Conservation (phyloP, 176 grass and related monocot species). For the Lolium multiflorum region DNA sequence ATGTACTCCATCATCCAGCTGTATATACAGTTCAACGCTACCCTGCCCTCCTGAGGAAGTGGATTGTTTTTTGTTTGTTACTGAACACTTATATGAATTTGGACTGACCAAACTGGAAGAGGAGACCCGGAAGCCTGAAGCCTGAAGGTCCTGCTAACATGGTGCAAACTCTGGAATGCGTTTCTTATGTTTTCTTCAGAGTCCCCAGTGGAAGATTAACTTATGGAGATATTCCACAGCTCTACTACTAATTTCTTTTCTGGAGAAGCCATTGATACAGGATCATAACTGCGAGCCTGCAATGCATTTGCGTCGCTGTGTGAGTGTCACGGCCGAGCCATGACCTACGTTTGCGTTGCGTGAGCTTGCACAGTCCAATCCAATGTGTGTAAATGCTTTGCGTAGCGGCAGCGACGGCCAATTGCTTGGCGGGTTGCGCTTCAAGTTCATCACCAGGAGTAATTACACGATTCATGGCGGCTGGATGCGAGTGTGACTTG, state of each 20-base stretch:
- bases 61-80: not conserved
- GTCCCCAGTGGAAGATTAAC: not conserved
- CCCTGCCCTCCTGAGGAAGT: not conserved
- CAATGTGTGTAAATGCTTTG: constrained; percentile 1
- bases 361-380: constrained; percentile 24
- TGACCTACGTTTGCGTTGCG: constrained; percentile 16
- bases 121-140: not conserved
- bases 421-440: constrained; percentile 14
- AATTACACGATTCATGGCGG: constrained; percentile 7
- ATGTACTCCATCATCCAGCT: not conserved
- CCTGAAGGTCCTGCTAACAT: not conserved
- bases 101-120: not conserved
- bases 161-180: constrained; percentile 4
- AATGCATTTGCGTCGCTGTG: constrained; percentile 20
- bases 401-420: not conserved
- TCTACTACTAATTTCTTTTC: not conserved
- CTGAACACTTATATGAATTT: not conserved
- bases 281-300: not conserved
- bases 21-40: not conserved
- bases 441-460: not conserved
- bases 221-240: not conserved
- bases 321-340: constrained; percentile 42
- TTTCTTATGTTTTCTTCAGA: not conserved
- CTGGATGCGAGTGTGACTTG: not conserved
- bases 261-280: not conserved